These are phyloP conservation scores for Tylopilus sp. DNA, from an alignment of 1,284 basidiomycete species.

Conservation along the genomic window DNA sequence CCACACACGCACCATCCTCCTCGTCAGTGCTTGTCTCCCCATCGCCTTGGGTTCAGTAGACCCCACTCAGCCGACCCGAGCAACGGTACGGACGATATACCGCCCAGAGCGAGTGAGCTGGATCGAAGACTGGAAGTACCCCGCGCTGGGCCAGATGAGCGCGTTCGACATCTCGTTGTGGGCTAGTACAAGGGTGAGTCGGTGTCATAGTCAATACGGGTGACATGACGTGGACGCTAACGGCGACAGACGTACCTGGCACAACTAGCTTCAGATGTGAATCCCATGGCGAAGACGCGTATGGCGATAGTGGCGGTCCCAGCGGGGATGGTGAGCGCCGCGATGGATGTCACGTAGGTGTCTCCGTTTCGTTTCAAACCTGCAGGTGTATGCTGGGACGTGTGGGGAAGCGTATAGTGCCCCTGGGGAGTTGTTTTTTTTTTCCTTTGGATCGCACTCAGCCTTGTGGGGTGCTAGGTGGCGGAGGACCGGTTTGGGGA, in stretches of 20 bases:
- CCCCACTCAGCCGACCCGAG: slow-evolving; percentile 59
- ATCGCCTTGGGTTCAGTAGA: slow-evolving; percentile 49
- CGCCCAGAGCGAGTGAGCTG: slow-evolving; percentile 53
- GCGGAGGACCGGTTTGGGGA: too few relatives aligned
- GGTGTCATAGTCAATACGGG: slow-evolving; percentile 21
- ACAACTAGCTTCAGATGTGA: slow-evolving; percentile 48
- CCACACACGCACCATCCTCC: slow-evolving; percentile 5
- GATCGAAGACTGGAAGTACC: slow-evolving; percentile 33
- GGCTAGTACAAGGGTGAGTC: slow-evolving; percentile 50
- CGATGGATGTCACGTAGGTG: slow-evolving; percentile 33
- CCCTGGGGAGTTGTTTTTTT: too few relatives aligned
- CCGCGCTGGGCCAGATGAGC: slow-evolving; percentile 53
- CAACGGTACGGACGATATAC: slow-evolving; percentile 57
- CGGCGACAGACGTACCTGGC: slow-evolving; percentile 43
- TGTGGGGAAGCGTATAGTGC: too few relatives aligned
- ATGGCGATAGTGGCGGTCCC: slow-evolving; percentile 40
- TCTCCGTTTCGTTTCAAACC: background rate
- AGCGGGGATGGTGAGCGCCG: slow-evolving; percentile 14
- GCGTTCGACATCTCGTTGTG: slow-evolving; percentile 57
- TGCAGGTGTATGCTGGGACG: too few relatives aligned
- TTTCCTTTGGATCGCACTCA: too few relatives aligned
- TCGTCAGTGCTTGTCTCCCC: slow-evolving; percentile 12
- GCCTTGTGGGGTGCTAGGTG: too few relatives aligned
- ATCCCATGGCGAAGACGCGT: slow-evolving; percentile 37
- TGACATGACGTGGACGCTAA: slow-evolving; percentile 26